Evolutionary conservation across 768 basidiomycete species (phyloP).

Genomic region (Suillus decipiens): DNA sequence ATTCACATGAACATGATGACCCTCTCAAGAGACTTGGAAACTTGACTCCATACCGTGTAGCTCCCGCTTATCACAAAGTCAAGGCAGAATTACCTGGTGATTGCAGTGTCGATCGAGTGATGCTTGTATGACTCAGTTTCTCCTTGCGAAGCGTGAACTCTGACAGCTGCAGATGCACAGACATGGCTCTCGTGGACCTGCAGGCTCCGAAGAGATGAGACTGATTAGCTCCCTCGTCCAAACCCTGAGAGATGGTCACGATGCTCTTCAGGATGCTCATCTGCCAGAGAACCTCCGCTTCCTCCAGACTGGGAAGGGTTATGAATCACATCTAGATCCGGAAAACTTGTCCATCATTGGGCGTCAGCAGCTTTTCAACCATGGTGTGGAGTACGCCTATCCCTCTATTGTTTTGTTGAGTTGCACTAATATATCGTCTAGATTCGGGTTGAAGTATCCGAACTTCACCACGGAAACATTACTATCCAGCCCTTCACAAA

Average conservation of each 20-base stretch:
- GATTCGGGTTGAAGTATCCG: constrained; percentile 27
- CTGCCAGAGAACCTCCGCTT: constrained; percentile 38
- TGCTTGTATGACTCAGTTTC: constrained; percentile 24
- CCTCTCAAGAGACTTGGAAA: constrained; percentile 26
- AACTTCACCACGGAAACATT: constrained; percentile 20
- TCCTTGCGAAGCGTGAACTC: not conserved
- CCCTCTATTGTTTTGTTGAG: not conserved
- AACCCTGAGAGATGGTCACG: constrained; percentile 30
- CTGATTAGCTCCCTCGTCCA: constrained; percentile 35
- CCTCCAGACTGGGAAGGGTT: constrained; percentile 35
- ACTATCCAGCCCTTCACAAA: constrained; percentile 17
- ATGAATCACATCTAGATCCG: constrained; percentile 34
- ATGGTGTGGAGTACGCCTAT: constrained; percentile 37
- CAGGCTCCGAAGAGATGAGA: constrained; percentile 23
- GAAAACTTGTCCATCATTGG: constrained; percentile 41
- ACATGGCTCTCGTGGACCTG: constrained; percentile 43
- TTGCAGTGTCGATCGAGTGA: constrained; percentile 35
- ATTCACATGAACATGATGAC: not conserved
- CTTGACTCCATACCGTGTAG: constrained; percentile 32
- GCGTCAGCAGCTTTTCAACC: constrained; percentile 40
- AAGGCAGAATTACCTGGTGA: constrained; percentile 29
- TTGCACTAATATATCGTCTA: constrained; percentile 4
- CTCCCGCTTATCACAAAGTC: constrained; percentile 28
- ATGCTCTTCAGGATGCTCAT: constrained; percentile 26
- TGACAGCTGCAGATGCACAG: constrained; percentile 36